Evolutionary conservation across 306 rosid genomes (phyloP).

Genomic region (Cotoneaster glaucophyllus): DNA sequence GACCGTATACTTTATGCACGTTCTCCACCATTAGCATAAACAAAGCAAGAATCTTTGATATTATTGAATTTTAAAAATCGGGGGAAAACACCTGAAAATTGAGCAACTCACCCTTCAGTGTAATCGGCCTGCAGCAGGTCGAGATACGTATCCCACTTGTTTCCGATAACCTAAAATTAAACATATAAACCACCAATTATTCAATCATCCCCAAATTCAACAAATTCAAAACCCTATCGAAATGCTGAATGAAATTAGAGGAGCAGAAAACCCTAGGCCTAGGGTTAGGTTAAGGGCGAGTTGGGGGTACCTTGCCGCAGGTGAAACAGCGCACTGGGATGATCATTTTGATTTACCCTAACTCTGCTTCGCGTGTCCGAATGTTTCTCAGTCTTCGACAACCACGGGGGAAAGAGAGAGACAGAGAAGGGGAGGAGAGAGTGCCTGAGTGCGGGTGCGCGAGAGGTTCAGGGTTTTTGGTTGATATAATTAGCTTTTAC

Average conservation of each 20-base stretch:
- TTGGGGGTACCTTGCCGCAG: not conserved
- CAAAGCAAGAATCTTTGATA: not conserved
- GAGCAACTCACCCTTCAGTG: conserved; percentile 60
- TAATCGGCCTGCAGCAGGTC: conserved; percentile 90
- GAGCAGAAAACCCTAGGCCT: not conserved
- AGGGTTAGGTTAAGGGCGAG: not conserved
- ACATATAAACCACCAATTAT: not conserved
- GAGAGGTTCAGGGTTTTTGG: not conserved
- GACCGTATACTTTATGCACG: not conserved
- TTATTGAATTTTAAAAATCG: not conserved
- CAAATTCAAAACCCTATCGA: not conserved
- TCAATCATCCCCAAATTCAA: not conserved
- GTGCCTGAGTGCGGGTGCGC: too few relatives aligned
- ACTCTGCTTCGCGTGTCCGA: not conserved
- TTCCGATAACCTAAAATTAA: conserved; percentile 65
- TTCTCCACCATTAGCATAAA: not conserved
- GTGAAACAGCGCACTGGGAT: not conserved
- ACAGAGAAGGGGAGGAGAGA: not conserved
- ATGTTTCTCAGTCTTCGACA: not conserved
- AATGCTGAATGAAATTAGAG: not conserved
- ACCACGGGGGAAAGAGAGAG: not conserved
- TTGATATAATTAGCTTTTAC: not conserved
- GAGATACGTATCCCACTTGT: conserved; percentile 90
- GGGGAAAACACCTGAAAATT: not conserved
- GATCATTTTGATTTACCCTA: not conserved